Conservation (phyloP, 164 flowering plant species). For the Umbilicus rupestris region DNA sequence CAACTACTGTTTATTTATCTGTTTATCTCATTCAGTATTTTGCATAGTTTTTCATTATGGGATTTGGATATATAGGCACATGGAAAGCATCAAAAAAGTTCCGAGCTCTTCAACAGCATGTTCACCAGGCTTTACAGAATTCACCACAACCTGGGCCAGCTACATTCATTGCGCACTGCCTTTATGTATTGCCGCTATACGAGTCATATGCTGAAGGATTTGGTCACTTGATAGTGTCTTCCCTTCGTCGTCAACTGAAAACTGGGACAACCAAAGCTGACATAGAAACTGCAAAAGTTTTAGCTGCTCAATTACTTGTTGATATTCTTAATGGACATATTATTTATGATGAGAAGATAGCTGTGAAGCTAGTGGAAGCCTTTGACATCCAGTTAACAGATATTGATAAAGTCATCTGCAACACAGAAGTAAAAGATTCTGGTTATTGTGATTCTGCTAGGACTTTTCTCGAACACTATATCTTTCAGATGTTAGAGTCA, state of each 20-base stretch:
- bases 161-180: constrained; percentile 58
- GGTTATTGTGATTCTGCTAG: constrained; percentile 28
- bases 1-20: neutral
- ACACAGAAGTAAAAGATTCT: constrained; percentile 18
- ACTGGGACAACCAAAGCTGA: constrained; percentile 24
- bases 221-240: constrained; percentile 69
- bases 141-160: constrained; percentile 63
- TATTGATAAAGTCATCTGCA: constrained; percentile 38
- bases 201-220: constrained; percentile 64
- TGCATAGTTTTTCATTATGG: neutral
- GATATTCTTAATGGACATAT: constrained; percentile 32
- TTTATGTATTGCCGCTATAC: constrained; percentile 53
- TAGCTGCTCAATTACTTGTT: constrained; percentile 58
- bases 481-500: constrained; percentile 42
- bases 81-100: constrained; percentile 71
- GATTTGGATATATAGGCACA: constrained; percentile 40
- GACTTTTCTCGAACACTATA: constrained; percentile 42
- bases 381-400: constrained; percentile 45
- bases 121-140: constrained; percentile 38
- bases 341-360: constrained; percentile 46
- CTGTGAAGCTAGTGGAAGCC: constrained; percentile 53
- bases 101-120: constrained; percentile 63
- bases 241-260: constrained; percentile 56
- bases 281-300: constrained; percentile 28
- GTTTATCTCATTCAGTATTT: constrained; percentile 2